Percentiles rank a stretch among this genome's conserved stretches.
Conservation (phyloP, 2,329 filamentous ascomycete species). For the Diaporthe batatas region DNA sequence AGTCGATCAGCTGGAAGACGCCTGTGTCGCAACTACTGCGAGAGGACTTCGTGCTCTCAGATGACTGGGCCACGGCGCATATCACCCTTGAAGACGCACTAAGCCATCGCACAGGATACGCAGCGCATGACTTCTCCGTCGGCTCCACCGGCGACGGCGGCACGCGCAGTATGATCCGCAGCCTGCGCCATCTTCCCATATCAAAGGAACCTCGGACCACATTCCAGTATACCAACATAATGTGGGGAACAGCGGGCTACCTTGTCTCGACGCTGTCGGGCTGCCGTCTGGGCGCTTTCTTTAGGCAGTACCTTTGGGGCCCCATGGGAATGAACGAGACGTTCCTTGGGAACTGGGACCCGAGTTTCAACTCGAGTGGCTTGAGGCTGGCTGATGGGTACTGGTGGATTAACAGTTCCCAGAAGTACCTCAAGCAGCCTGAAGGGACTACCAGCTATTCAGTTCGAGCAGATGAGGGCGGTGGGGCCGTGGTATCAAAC, state of each 20-base stretch:
- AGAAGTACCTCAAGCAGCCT: slow-evolving; percentile 46
- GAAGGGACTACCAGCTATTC: slow-evolving; percentile 6
- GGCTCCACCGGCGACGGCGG: slow-evolving; percentile 45
- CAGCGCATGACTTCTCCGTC: slow-evolving; percentile 55
- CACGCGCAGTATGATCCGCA: slow-evolving; percentile 55
- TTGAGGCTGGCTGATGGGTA: slow-evolving; percentile 52
- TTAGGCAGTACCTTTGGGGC: slow-evolving; percentile 57
- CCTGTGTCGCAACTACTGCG: slow-evolving; percentile 61
- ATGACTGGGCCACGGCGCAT: slow-evolving; percentile 59
- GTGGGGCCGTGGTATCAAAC: slow-evolving; percentile 58
- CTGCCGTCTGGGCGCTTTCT: slow-evolving; percentile 54
- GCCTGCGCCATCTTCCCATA: slow-evolving; percentile 60
- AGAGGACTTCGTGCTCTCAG: slow-evolving; percentile 65
- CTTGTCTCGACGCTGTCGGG: slow-evolving; percentile 60
- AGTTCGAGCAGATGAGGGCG: slow-evolving; percentile 54
- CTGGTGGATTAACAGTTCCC: slow-evolving; percentile 51
- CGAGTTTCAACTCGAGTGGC: slow-evolving; percentile 42
- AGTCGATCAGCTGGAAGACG: slow-evolving; percentile 59
- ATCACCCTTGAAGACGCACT: slow-evolving; percentile 68
- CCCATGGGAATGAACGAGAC: slow-evolving; percentile 63
- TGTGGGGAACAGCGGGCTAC: slow-evolving; percentile 44
- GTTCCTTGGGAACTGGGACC: slow-evolving; percentile 51
- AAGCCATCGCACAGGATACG: slow-evolving; percentile 65
- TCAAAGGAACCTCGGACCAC: slow-evolving; percentile 58
- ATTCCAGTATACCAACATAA: slow-evolving; percentile 65